Conservation (phyloP, 202 grass and related monocot species). For the Cymbopogon flexuosus region DNA sequence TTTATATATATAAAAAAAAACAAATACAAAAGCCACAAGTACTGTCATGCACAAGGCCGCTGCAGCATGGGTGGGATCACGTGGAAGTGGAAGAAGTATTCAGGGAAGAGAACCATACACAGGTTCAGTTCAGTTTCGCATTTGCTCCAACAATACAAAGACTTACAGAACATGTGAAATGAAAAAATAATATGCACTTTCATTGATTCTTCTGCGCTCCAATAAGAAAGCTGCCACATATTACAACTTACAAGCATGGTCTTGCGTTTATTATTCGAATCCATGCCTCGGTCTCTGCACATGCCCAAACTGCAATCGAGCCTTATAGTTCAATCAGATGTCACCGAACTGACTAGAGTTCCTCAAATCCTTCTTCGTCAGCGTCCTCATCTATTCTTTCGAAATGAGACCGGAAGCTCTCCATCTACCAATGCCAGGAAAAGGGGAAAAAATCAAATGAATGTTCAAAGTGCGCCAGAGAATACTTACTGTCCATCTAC, state of each 20-base stretch:
- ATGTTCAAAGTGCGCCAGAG: no score
- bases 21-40: no score
- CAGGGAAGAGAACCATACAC: not conserved
- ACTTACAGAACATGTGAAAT: not conserved
- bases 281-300: not conserved
- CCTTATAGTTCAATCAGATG: not conserved
- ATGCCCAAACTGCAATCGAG: not conserved
- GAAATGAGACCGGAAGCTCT: slow-evolving; percentile 64
- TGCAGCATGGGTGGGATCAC: not conserved
- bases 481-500: not conserved
- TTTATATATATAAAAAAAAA: no score
- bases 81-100: not conserved
- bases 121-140: not conserved
- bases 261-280: not conserved
- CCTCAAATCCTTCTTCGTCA: slow-evolving; percentile 92
- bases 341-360: slow-evolving; percentile 38
- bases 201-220: not conserved
- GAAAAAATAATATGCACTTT: not conserved
- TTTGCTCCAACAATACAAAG: not conserved
- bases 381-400: slow-evolving; percentile 72
- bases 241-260: not conserved
- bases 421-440: slow-evolving; percentile 53
- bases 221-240: not conserved
- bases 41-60: not conserved
- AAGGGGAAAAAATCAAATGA: not conserved